Evolutionary conservation across 2,329 filamentous ascomycete species (phyloP), one percentile per base, ranked within the genome.

Genomic region (Lachnellula arida): DNA sequence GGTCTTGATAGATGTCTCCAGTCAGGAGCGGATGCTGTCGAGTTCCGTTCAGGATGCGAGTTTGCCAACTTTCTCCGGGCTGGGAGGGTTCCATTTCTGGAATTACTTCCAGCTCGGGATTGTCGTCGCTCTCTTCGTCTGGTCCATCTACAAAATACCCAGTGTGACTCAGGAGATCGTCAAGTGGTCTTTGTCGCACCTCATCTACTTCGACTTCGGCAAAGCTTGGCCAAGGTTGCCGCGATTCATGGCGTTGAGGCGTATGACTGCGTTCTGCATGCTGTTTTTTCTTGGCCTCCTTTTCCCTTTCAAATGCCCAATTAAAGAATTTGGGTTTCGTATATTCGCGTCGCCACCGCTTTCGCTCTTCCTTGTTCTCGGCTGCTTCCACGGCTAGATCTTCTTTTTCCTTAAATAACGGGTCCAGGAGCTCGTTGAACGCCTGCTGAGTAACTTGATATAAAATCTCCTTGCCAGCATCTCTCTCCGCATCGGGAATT

Each of bases 391-490:
- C 74, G 1, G 91, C 86, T 17, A 89, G 71, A 60, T 92, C 86
- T 71, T 97, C 93, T 61, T 87, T 87, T 4, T 81, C 78, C 63
- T 87, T 87, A 75, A 99, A 99, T 0, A 99, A 78, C 1, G 85
- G 81, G 67, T 97, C 90, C 0, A 99, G 81, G 2, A 97, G 77
- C 72, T 97, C 91, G 67, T 97, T 97, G 74, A 96, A 90, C 0
- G 91, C 88, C 71, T 96, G 88, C 71, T 97, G 91, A 0, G 90
- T 91, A 34, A 95, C 85, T 70, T 96, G 89, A 67, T 96, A 97
- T 1, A 97, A 76, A 4, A 97, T 88, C 68, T 97, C 69, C 51
- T 70, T 70, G 15, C 69, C 91, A 5, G 90, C 85, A 69, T 96
- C 91, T 57, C 81, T 81, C 70, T 96, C 91, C 0, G 87, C 86